Percentiles rank a stretch among this genome's conserved stretches.
Evolutionary conservation across 768 basidiomycete species (phyloP).

Genomic region (Astraeus odoratus): DNA sequence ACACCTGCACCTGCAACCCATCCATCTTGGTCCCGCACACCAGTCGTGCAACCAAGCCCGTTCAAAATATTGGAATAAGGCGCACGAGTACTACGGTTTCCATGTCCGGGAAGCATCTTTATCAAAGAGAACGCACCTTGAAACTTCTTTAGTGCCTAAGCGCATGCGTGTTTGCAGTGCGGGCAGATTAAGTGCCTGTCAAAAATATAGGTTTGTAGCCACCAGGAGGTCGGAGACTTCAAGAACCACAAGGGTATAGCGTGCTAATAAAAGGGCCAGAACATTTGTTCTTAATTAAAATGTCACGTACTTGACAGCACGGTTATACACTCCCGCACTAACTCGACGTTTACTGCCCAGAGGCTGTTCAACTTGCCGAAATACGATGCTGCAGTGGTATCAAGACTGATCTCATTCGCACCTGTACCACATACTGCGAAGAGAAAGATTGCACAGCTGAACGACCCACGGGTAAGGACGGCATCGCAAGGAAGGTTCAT

Average conservation of each 20-base stretch:
- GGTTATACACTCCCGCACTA: slow-evolving; percentile 89
- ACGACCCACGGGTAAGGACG: no score
- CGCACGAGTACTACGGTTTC: slow-evolving; percentile 10
- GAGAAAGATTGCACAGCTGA: no score
- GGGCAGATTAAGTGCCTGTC: slow-evolving; percentile 84
- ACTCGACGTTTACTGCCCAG: slow-evolving; percentile 73
- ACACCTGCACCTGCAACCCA: slow-evolving; percentile 60
- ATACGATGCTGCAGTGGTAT: slow-evolving; percentile 80
- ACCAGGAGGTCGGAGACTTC: slow-evolving; percentile 72
- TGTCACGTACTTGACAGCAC: slow-evolving; percentile 72
- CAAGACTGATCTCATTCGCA: slow-evolving; percentile 44
- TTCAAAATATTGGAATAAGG: slow-evolving; percentile 40
- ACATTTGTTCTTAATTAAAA: background rate
- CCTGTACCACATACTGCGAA: background rate
- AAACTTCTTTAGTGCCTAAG: slow-evolving; percentile 16
- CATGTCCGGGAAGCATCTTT: slow-evolving; percentile 5
- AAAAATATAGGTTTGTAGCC: slow-evolving; percentile 68
- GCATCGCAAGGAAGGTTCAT: no score
- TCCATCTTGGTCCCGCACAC: slow-evolving; percentile 61
- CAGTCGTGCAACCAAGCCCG: slow-evolving; percentile 57
- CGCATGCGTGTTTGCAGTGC: slow-evolving; percentile 64
- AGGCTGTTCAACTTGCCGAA: slow-evolving; percentile 75
- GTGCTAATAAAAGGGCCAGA: slow-evolving; percentile 78
- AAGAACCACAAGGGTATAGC: slow-evolving; percentile 70
- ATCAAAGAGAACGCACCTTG: slow-evolving; percentile 6